Evolutionary conservation across 306 rosid genomes (phyloP), one percentile per base, ranked within the genome.

Genomic region (Trichosanthes truncata): DNA sequence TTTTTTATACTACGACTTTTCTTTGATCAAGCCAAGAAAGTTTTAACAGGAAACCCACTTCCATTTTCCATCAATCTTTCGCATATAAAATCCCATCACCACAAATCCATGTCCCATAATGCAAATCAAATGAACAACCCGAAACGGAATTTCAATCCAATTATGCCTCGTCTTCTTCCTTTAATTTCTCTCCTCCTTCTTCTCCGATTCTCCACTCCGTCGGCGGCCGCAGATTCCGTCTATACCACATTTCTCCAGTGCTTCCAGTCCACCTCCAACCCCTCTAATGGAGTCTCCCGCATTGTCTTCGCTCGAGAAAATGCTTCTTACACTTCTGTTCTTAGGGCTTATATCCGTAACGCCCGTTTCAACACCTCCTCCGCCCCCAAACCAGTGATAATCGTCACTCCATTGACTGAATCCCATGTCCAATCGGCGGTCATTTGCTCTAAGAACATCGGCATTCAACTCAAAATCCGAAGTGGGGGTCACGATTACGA

Each of bases 401-500:
- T 94, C 60, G 69, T 94, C 57, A 92, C 93, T 6, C 93, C 97
- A 20, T 9, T 29, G 0, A 36, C 66, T 0, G 87, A 86, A 77
- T 51, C 88, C 78, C 93, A 94, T 8, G 91, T 94, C 36, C 89
- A 84, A 25, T 85, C 84, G 17, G 69, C 94, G 4, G 90, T 94
- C 0, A 15, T 92, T 4, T 94, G 98, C 45, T 76, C 96, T 52
- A 87, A 87, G 36, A 35, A 3, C 46, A 63, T 86, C 17, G 84
- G 82, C 7, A 33, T 89, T 40, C 93, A 90, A 26, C 80, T 92
- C 82, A 90, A 85, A 82, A 87, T 84, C 72, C 81, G 96, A 3
- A 94, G 97, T 14, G 98, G 98, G 25, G 98, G 97, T 9, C 98
- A 91, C 74, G 98, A 93, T 80, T 90, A 75, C 23, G 98, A 92